These are phyloP conservation scores for Protomyces gravidus DNA, from an alignment of 1,139 yeast species.

Conservation along the genomic window DNA sequence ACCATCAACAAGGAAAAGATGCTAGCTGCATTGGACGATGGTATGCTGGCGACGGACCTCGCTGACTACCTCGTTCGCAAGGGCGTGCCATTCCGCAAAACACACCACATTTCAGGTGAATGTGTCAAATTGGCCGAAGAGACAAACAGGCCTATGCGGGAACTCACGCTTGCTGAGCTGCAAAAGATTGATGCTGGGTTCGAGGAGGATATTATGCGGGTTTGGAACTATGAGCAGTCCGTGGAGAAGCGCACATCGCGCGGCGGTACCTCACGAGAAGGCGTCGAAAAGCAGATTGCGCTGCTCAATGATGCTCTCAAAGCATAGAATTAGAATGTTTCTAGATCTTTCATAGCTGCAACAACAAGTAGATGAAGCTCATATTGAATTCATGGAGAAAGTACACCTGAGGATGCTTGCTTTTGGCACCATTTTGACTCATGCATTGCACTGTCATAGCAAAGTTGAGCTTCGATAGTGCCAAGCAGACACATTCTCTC, in stretches of 20 bases:
- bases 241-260: slow-evolving; percentile 95
- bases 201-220: slow-evolving; percentile 69
- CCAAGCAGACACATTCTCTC: not conserved
- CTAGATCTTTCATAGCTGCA: not conserved
- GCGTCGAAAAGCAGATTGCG: slow-evolving; percentile 71
- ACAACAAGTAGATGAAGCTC: too few relatives aligned
- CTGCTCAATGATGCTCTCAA: slow-evolving; percentile 36
- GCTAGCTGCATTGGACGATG: slow-evolving; percentile 91
- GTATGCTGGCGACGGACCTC: slow-evolving; percentile 96
- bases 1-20: slow-evolving; percentile 65
- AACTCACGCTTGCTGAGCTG: slow-evolving; percentile 71
- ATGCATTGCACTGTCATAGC: not conserved
- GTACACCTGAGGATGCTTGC: not conserved
- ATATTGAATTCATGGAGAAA: too few relatives aligned
- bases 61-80: slow-evolving; percentile 96
- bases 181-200: slow-evolving; percentile 75
- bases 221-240: slow-evolving; percentile 84
- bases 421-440: slow-evolving; percentile 3
- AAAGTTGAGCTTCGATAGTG: slow-evolving; percentile 3
- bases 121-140: slow-evolving; percentile 91
- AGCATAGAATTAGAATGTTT: not conserved
- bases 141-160: slow-evolving; percentile 67
- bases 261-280: slow-evolving; percentile 93
- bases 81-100: slow-evolving; percentile 98
- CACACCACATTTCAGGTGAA: slow-evolving; percentile 97